Conservation (phyloP, 331 rosid species). For the Quercus lobata region DNA sequence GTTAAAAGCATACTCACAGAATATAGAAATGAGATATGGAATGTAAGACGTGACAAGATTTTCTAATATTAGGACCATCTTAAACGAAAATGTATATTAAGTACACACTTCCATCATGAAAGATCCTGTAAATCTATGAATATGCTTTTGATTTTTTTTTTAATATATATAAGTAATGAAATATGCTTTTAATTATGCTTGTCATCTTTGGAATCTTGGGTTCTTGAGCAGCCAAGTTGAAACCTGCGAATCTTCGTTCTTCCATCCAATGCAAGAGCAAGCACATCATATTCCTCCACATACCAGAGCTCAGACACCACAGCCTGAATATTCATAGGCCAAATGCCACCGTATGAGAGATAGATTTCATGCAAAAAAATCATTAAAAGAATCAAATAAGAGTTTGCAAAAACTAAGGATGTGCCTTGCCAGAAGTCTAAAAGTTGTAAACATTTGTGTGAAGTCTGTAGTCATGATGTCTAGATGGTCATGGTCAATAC, state of each 20-base stretch:
- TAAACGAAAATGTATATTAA: not conserved
- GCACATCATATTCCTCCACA: constrained; percentile 86
- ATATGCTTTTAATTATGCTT: not conserved
- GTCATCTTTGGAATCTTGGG: constrained; percentile 17
- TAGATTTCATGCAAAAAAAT: not conserved
- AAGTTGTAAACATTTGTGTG: not conserved
- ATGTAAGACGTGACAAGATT: not conserved
- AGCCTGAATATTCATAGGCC: constrained; percentile 46
- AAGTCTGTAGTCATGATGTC: not conserved
- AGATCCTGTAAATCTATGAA: not conserved
- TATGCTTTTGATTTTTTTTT: no score
- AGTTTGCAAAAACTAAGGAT: not conserved
- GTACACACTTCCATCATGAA: not conserved
- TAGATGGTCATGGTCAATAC: not conserved
- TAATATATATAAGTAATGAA: not conserved
- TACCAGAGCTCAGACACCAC: constrained; percentile 83
- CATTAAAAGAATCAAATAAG: not conserved
- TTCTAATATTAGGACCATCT: not conserved
- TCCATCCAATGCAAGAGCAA: constrained; percentile 93
- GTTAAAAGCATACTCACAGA: no score
- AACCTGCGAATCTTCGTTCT: constrained; percentile 66
- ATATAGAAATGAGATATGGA: no score
- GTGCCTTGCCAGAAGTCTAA: not conserved
- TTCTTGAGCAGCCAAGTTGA: constrained; percentile 57
- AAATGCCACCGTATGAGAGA: not conserved